phyloP scores from a whole-genome alignment of 371 early-diverging fungal genomes.

The Mortierella sp. region DNA sequence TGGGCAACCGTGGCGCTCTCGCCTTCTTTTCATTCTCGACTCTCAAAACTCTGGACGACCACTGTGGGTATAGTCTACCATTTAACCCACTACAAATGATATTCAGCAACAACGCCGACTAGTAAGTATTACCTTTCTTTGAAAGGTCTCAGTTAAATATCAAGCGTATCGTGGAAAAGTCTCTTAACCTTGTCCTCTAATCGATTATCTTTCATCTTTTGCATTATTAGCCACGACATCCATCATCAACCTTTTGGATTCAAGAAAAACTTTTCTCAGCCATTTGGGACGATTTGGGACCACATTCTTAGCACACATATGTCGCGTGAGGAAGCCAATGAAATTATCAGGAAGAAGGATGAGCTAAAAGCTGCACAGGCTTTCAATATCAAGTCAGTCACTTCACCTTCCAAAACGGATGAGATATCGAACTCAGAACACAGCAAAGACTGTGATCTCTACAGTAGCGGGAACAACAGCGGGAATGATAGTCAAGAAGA shows the following conservation, averaged over 20 bases:
- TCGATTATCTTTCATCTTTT: conserved; percentile 10
- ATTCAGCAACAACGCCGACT: conserved; percentile 79
- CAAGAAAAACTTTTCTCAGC: conserved; percentile 76
- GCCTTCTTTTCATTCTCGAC: conserved; percentile 81
- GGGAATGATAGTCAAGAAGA: conserved; percentile 51
- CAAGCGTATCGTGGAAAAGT: not conserved
- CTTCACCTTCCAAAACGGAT: not conserved
- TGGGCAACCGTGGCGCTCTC: conserved; percentile 76
- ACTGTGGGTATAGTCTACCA: conserved; percentile 83
- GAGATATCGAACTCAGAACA: not conserved
- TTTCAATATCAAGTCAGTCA: not conserved
- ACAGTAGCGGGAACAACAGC: conserved; percentile 53
- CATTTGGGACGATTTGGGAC: conserved; percentile 87
- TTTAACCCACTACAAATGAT: conserved; percentile 75
- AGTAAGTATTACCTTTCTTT: conserved; percentile 61
- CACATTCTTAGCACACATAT: conserved; percentile 67
- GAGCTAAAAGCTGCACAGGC: conserved; percentile 41
- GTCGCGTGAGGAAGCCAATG: conserved; percentile 56
- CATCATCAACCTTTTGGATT: conserved; percentile 76
- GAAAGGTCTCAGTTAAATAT: not conserved
- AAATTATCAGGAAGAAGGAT: conserved; percentile 49
- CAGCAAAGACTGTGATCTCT: conserved; percentile 25
- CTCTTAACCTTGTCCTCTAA: conserved; percentile 7
- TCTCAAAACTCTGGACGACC: conserved; percentile 85
- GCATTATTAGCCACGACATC: conserved; percentile 71